Base-by-base conservation (phyloP, 768 basidiomycete genomes). In the Amanita thiersii region DNA sequence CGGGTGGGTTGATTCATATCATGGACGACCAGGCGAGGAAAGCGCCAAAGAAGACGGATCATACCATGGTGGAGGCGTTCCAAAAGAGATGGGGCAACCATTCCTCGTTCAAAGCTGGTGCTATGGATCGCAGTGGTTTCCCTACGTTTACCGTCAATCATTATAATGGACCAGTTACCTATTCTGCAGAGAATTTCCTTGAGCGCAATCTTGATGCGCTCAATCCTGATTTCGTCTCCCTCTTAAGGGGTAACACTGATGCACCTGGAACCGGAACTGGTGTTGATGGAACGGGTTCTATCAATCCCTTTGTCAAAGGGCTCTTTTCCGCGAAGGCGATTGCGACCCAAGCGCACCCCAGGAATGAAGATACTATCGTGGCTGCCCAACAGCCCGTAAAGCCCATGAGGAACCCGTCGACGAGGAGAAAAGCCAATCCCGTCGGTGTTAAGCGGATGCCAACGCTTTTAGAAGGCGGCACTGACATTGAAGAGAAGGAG, bases 11-110 rank as follows among this genome's bases (percentile, higher is more conserved):
- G 23, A 80, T 97, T 40, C 90, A 94, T 53, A 97, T 98, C 60
- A 89, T 97, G 85, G 93, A 98, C 55, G 94, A 98, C 56, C 92
- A 96, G 60, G 86, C 92, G 1, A 74, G 85, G 9, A 72, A 86
- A 28, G 73, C 76, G 43, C 82, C 79, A 45, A 93, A 91, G 64
- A 92, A 93, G 76, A 93, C 83, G 2, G 90, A 94, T 52, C 75
- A 83, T 40, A 88, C 85, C 0, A 96, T 98, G 90, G 78, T 93
- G 6, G 91, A 96, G 52, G 89, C 93, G 0, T 90, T 97, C 56
- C 69, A 75, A 35, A 98, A 97, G 61, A 77, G 94, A 1, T 97
- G 92, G 89, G 87, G 81, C 4, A 94, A 89, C 51, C 93, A 98
- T 55, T 74, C 85, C 0, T 84, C 83, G 0, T 97, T 97, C 79